Conservation (phyloP, 106 monocot species). For the Acanthochlamys bracteata region DNA sequence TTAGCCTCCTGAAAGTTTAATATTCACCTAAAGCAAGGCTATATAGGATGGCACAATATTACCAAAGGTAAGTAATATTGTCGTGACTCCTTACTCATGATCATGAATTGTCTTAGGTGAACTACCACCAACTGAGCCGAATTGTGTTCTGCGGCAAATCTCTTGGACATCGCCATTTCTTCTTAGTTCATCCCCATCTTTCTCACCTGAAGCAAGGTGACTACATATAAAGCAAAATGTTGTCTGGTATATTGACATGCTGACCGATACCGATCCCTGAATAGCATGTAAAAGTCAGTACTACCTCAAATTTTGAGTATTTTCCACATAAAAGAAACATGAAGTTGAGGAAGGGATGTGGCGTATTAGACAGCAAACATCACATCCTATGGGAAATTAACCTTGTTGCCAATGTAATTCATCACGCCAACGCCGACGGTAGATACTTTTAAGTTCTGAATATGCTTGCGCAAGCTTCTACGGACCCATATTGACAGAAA, state of each 20-base stretch:
- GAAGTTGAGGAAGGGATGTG: too few species aligned
- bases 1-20: constrained; percentile 87
- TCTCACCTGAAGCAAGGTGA: constrained; percentile 85
- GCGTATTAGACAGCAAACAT: background rate
- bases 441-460: constrained; percentile 64
- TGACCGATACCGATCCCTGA: constrained; percentile 91
- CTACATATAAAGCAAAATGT: constrained; percentile 83
- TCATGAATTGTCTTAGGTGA: constrained; percentile 59
- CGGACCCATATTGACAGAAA: constrained; percentile 67
- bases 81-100: constrained; percentile 65
- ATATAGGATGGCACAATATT: too few species aligned
- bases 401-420: constrained; percentile 82
- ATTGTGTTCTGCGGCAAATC: constrained; percentile 70
- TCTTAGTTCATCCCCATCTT: constrained; percentile 65
- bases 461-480: constrained; percentile 46
- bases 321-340: too few species aligned
- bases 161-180: constrained; percentile 88
- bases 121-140: constrained; percentile 29
- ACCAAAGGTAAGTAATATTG: too few species aligned
- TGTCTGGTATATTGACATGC: constrained; percentile 97
- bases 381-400: constrained; percentile 9
- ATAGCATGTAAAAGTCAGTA: constrained; percentile 3
- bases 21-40: too few species aligned
- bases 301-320: too few species aligned
- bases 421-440: constrained; percentile 60